Conservation (phyloP, 257 asterid species). For the Rehmannia glutinosa region DNA sequence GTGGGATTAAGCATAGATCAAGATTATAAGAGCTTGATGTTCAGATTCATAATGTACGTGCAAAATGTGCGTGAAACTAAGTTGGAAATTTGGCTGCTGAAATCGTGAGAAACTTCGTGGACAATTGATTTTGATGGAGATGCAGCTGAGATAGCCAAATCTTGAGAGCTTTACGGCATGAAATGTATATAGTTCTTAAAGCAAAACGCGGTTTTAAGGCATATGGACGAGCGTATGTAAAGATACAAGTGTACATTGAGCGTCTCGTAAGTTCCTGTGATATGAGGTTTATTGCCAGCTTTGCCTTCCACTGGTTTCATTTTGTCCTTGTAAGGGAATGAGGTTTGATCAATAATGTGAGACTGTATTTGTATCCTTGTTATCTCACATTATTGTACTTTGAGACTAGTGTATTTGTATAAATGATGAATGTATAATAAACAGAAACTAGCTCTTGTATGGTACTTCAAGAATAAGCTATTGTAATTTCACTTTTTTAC, state of each 20-base stretch:
- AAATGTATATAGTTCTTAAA: not conserved
- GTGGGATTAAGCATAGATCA: slow-evolving; percentile 50
- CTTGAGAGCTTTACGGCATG: not conserved
- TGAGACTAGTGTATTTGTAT: not conserved
- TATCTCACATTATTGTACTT: not conserved
- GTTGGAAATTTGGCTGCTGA: not conserved
- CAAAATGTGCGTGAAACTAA: not conserved
- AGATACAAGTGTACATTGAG: too few relatives aligned
- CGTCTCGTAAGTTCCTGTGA: too few relatives aligned
- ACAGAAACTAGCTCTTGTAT: not conserved
- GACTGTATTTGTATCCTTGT: too few relatives aligned
- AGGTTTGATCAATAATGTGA: not conserved
- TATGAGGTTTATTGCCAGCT: too few relatives aligned
- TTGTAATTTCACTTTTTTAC: not conserved
- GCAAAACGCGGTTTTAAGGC: not conserved
- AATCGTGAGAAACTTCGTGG: not conserved
- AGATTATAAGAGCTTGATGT: slow-evolving; percentile 36
- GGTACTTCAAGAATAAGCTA: too few relatives aligned
- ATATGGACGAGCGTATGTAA: not conserved
- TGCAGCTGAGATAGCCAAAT: not conserved
- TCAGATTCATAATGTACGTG: not conserved
- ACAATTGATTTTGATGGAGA: not conserved
- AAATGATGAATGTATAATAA: not conserved
- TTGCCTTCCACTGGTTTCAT: too few relatives aligned
- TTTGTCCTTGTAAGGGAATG: not conserved